Evolutionary conservation across 495 filamentous ascomycete genomes (phyloP).

Genomic region (Penicillium argentinense): DNA sequence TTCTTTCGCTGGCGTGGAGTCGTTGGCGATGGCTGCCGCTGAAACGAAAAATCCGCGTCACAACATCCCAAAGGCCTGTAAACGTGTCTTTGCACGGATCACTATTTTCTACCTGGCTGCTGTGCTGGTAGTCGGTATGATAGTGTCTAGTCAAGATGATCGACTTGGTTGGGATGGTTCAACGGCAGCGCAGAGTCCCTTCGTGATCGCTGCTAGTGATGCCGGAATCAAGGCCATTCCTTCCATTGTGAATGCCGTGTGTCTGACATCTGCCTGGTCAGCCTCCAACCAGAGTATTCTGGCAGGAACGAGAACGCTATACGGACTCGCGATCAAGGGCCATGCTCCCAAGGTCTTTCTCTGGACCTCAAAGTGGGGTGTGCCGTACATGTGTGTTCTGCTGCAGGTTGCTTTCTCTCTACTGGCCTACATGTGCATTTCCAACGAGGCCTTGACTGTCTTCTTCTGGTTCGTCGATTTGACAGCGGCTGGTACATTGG

Average conservation of each 20-base stretch:
- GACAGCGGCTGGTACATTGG: constrained; percentile 53
- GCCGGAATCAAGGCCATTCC: constrained; percentile 46
- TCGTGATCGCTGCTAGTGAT: constrained; percentile 51
- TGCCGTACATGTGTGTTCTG: constrained; percentile 57
- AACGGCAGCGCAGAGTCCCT: constrained; percentile 47
- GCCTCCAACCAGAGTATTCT: constrained; percentile 53
- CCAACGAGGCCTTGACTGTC: constrained; percentile 54
- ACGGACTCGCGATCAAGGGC: constrained; percentile 43
- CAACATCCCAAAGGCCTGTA: constrained; percentile 47
- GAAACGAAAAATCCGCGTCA: constrained; percentile 45
- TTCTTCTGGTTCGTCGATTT: constrained; percentile 63
- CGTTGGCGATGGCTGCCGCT: constrained; percentile 51
- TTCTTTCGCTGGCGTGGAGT: constrained; percentile 57
- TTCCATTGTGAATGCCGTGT: constrained; percentile 52
- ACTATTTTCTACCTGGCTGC: constrained; percentile 45
- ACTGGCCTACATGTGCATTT: constrained; percentile 60
- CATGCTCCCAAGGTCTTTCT: constrained; percentile 51
- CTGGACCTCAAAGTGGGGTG: constrained; percentile 58
- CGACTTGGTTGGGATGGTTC: constrained; percentile 44
- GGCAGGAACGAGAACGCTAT: constrained; percentile 47
- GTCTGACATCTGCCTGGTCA: constrained; percentile 47
- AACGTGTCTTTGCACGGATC: constrained; percentile 44
- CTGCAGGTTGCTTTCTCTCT: constrained; percentile 53
- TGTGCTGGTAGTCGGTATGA: constrained; percentile 46
- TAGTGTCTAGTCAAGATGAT: constrained; percentile 47